Conservation (phyloP, 2,329 filamentous ascomycete species). For the Phyllosticta ampelicida region DNA sequence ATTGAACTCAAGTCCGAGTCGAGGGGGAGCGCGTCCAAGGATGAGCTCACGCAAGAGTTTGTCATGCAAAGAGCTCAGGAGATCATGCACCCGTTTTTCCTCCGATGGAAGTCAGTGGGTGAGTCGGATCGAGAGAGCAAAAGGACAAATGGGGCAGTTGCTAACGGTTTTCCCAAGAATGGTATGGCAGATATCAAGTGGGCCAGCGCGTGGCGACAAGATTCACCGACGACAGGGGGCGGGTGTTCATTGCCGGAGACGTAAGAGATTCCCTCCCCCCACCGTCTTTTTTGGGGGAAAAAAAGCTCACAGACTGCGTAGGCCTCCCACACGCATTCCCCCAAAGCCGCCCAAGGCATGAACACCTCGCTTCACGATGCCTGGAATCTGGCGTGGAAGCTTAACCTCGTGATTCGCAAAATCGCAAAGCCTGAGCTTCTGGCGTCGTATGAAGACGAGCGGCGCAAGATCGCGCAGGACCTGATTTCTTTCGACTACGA, state of each 20-base stretch:
- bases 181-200: conserved; percentile 42
- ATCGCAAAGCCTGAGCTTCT: conserved; percentile 29
- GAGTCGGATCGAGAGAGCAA: conserved; percentile 9
- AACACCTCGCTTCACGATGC: conserved; percentile 34
- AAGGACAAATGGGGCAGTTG: neutral
- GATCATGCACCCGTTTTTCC: conserved; percentile 35
- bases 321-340: conserved; percentile 32
- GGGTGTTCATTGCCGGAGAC: conserved; percentile 41
- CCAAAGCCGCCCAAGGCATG: conserved; percentile 36
- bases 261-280: conserved; percentile 19
- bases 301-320: conserved; percentile 8
- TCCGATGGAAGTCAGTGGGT: conserved; percentile 35
- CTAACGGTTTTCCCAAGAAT: conserved; percentile 22
- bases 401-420: conserved; percentile 30
- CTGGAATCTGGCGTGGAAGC: conserved; percentile 35
- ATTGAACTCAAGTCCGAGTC: conserved; percentile 35
- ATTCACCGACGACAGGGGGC: conserved; percentile 32
- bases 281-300: neutral
- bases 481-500: conserved; percentile 37
- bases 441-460: conserved; percentile 31
- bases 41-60: conserved; percentile 47
- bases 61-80: conserved; percentile 54
- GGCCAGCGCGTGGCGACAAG: conserved; percentile 38
- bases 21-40: conserved; percentile 20
- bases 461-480: conserved; percentile 34